A percentile compares a stretch with the other conserved stretches of the same genome.
phyloP scores from a whole-genome alignment of 495 filamentous ascomycete genomes.

The Evernia prunastri region DNA sequence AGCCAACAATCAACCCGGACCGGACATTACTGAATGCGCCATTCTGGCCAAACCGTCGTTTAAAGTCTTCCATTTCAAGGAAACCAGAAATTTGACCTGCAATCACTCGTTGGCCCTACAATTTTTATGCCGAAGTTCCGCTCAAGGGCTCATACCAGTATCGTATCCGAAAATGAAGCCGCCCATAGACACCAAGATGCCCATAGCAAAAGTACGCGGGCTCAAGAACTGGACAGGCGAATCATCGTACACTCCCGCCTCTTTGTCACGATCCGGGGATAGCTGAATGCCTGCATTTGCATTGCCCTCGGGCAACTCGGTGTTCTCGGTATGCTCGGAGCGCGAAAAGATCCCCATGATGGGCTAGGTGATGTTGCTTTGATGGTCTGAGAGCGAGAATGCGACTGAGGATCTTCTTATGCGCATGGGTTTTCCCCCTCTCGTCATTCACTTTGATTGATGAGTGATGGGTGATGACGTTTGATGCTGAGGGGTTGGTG shows the following conservation, averaged over 20 bases:
- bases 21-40: constrained; percentile 50
- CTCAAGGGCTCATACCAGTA: constrained; percentile 41
- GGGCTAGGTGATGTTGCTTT: neutral
- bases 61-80: constrained; percentile 53
- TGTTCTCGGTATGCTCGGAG: constrained; percentile 8
- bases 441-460: too few relatives aligned
- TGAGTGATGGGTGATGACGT: too few relatives aligned
- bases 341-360: constrained; percentile 11
- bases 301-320: neutral
- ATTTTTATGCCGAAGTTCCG: neutral
- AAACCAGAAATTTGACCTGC: constrained; percentile 54
- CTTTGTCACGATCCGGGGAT: constrained; percentile 7
- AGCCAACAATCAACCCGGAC: constrained; percentile 50
- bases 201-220: constrained; percentile 45
- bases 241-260: constrained; percentile 34
- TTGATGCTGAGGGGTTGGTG: neutral
- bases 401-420: neutral
- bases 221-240: constrained; percentile 45
- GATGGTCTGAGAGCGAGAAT: neutral
- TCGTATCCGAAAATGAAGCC: constrained; percentile 75
- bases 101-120: neutral
- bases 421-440: neutral
- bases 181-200: constrained; percentile 57
- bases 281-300: constrained; percentile 1
- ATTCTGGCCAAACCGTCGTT: constrained; percentile 40